Evolutionary conservation across 2,329 filamentous ascomycete genomes (phyloP), one percentile per base, ranked within the genome.

Genomic region (Alternaria sp.): DNA sequence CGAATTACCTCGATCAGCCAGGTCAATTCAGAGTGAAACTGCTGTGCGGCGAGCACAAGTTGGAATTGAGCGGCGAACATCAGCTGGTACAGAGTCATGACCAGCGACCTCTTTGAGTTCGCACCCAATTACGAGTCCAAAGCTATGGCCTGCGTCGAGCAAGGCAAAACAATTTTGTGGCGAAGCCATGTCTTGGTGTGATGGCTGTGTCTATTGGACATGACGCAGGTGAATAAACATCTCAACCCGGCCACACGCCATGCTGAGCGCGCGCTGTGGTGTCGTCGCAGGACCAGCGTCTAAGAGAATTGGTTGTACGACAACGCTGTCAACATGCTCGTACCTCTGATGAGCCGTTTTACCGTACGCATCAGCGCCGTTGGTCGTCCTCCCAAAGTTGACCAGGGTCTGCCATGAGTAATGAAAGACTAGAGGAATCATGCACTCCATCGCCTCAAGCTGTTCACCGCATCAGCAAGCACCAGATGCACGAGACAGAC

Each of bases 1-100:
- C 55, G 62, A 57, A 56, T 56, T 63, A 56, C 52, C 26, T 61
- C 45, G 61, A 52, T 44, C 50, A 52, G 45, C 57, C 46, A 26
- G n/a, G 15, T 40, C 3, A 1, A 3, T 40, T n/a, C 15, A 17
- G 53, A 19, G 19, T 53, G 6, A 25, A 28, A 47, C 49, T 11
- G 25, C 10, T 53, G 51, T 53, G 52, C 19, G 47, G 44, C 49
- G 32, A 58, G 46, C 28, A 43, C 21, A 49, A 56, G 40, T 26
- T 44, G 25, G 17, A 28, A n/a, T 11, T 47, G 28, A 59, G 56
- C 17, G 36, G 40, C 28, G 43, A 54, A 50, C 13, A 46, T 46
- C 25, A 52, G 52, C 43, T 45, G 28, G 17, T 36, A 12, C 28
- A 43, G 15, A 25, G n/a, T 15, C 19, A 36, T 19, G 52, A 40